A percentile compares a stretch with the other conserved stretches of the same genome.
phyloP scores from a whole-genome alignment of 768 basidiomycete species.

The Hygrocybe coccinea region DNA sequence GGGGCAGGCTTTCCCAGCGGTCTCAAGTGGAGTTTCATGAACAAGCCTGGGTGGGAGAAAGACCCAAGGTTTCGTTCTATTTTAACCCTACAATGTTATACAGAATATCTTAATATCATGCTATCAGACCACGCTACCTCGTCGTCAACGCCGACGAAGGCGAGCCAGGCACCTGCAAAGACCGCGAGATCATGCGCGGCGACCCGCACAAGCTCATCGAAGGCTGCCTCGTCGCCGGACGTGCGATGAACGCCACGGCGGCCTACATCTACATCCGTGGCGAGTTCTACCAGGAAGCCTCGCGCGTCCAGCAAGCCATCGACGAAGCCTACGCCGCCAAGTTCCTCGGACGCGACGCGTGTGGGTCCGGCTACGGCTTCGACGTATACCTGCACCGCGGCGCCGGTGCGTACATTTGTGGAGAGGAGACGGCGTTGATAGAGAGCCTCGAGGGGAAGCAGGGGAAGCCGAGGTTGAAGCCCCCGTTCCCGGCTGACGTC shows the following conservation, averaged over 20 bases:
- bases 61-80: conserved; percentile 65
- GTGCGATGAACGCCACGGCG: conserved; percentile 94
- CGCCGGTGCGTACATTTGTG: conserved; percentile 97
- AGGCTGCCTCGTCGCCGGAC: conserved; percentile 94
- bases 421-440: conserved; percentile 96
- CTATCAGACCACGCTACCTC: conserved; percentile 78
- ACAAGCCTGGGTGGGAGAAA: conserved; percentile 98
- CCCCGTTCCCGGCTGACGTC: conserved; percentile 97
- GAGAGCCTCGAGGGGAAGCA: conserved; percentile 98
- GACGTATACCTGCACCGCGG: conserved; percentile 99
- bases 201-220: conserved; percentile 98
- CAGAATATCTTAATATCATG: not conserved
- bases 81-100: not conserved
- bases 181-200: conserved; percentile 94
- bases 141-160: conserved; percentile 99
- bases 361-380: conserved; percentile 89
- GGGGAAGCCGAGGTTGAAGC: conserved; percentile 95
- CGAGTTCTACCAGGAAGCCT: conserved; percentile 94
- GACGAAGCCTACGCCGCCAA: conserved; percentile 90
- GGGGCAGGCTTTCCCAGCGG: conserved; percentile 97
- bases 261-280: conserved; percentile 99
- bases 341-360: conserved; percentile 84
- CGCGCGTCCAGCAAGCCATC: conserved; percentile 92
- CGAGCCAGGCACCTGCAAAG: conserved; percentile 98
- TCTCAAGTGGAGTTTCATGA: conserved; percentile 98